Base-by-base conservation (phyloP, 345 rosid species). In the Crucihimalaya himalaica region DNA sequence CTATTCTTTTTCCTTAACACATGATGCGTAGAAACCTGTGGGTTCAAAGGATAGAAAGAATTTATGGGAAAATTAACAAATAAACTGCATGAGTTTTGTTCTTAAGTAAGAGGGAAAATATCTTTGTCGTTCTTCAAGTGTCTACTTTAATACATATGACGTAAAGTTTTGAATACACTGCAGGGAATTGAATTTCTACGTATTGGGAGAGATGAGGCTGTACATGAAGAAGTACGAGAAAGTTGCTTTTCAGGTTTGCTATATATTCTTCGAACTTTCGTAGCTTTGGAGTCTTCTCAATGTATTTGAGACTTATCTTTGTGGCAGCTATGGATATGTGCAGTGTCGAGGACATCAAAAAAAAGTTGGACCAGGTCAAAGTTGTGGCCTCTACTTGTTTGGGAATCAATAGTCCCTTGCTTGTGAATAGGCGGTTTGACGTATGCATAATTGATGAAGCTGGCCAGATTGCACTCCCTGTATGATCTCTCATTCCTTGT, bases 361-460 rank as follows among this genome's bases (percentile, higher is more conserved):
- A 73, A 66, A 88, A 84, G 78, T 70, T 89, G 62, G 86, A 89
- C 39, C 85, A 88, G 77, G 92, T 88, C 73, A 92, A 88, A 83
- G 98, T 95, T 72, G 99, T 95, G 82, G 97, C 89, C 47, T 90
- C 85, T 54, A 92, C 98, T 20, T 95, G 99, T 81, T 78, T 92
- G 80, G 99, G 99, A 75, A 82, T 90, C 74, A 86, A 83, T 32
- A 95, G 86, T 81, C 98, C 98, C 20, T 87, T 92, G 72, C 96
- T 95, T 77, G 82, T 86, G 51, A 84, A 85, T 78, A 88, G 87
- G 88, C 86, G 75, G 77, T 95, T 95, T 73, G 99, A 95, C 63
- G 88, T 95, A 5, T 95, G 99, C 83, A 92, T 92, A 66, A 85
- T 92, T 83, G 98, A 95, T 79, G 99, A 95, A 84, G 99, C 99